Evolutionary conservation across 345 rosid species (phyloP), one percentile per base, ranked within the genome.

Genomic region (Camelina neglecta): DNA sequence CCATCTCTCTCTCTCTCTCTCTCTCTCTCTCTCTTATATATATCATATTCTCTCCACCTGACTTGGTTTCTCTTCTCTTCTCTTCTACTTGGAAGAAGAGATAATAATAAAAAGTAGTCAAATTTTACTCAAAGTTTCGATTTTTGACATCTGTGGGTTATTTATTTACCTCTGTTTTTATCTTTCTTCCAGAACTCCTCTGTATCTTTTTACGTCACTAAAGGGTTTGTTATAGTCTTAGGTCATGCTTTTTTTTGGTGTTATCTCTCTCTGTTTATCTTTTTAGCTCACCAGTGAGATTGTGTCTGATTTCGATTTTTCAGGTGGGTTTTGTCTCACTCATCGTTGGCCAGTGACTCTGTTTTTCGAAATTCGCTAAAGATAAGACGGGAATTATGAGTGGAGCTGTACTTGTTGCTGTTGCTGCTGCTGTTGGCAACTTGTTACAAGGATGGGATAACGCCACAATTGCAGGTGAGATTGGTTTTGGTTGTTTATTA

Each of bases 391-490:
- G 41, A 74, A 90, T 89, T 83, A 95, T 92, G 97, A 85, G 84
- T 67, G 93, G 91, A 81, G 90, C 98, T 69, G 97, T 88, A 82
- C 85, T 90, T 78, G 91, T 93, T 48, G 97, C 99, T 77, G 71
- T 90, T 61, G 93, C 86, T 75, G 97, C 99, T 65, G 91, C 98
- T 57, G 45, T 95, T 80, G 99, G 99, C 48, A 95, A 93, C 83
- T 80, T 95, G 26, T 82, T 95, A 84, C 99, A 95, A 88, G 99
- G 99, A 85, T 95, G 98, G 99, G 99, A 95, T 81, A 93, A 84
- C 85, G 99, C 99, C 54, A 87, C 94, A 57, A 95, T 95, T 77
- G 99, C 99, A 45, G 99, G 99, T 93, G 78, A 78, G 9, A 23
- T 60, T 2, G 4, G 7, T 47, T 6, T 1, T 47, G 39, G 20